Evolutionary conservation across 2,329 filamentous ascomycete genomes (phyloP).

Genomic region (Sporothrix globosa): DNA sequence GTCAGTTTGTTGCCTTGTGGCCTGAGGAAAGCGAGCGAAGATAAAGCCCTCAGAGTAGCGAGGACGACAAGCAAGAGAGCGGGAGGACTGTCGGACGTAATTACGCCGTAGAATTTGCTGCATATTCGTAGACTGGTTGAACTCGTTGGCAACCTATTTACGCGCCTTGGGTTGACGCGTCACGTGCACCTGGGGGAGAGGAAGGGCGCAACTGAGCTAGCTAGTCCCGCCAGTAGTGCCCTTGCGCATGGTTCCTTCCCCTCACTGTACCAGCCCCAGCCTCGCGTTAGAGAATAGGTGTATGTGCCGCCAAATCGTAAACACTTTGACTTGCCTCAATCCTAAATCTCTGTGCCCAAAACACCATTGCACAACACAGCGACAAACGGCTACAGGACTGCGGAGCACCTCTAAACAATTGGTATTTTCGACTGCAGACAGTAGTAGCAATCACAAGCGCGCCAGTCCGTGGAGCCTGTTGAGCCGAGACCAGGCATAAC

Average conservation of each 20-base stretch:
- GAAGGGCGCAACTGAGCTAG: neutral
- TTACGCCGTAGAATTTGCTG: no score
- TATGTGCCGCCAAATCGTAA: constrained; percentile 18
- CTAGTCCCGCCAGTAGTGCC: no score
- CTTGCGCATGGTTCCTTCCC: neutral
- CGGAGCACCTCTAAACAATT: constrained; percentile 10
- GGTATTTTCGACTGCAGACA: neutral
- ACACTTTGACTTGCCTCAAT: neutral
- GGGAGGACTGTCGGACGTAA: neutral
- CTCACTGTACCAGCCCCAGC: constrained; percentile 7
- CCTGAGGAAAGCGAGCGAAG: neutral
- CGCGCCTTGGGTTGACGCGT: neutral
- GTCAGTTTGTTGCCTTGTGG: constrained; percentile 15
- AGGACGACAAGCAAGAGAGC: neutral
- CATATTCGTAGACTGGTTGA: no score
- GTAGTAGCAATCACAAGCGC: constrained; percentile 14
- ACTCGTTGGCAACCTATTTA: neutral
- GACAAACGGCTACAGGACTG: neutral
- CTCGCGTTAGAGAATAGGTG: constrained; percentile 22
- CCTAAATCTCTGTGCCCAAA: neutral
- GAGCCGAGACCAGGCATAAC: neutral
- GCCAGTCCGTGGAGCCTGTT: constrained; percentile 13
- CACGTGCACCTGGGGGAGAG: constrained; percentile 5
- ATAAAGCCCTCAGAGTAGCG: neutral
- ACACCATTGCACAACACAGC: neutral